A percentile compares a stretch with the other conserved stretches of the same genome.
These are phyloP conservation scores for Jatropha podagrica DNA, from an alignment of 441 rosid species.

Conservation along the genomic window DNA sequence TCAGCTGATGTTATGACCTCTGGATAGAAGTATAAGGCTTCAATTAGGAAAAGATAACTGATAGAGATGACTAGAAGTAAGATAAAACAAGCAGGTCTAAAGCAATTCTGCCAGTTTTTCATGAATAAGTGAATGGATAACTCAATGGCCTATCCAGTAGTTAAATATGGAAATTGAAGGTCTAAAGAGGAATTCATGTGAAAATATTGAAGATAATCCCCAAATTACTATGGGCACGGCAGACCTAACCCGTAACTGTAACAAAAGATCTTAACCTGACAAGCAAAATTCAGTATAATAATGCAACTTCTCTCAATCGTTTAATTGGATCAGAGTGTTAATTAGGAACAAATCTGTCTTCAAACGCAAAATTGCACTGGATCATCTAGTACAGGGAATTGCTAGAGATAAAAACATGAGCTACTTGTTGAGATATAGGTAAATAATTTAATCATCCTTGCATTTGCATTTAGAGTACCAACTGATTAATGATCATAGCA, in stretches of 20 bases:
- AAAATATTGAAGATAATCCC: neutral
- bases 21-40: constrained; percentile 33
- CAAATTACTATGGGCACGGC: neutral
- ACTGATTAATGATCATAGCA: too few species aligned
- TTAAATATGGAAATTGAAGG: neutral
- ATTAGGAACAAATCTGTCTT: too few species aligned
- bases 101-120: neutral
- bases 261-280: neutral
- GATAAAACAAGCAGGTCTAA: constrained; percentile 13
- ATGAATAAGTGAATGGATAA: neutral
- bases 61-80: neutral
- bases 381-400: too few species aligned
- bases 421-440: too few species aligned
- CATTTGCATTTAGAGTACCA: too few species aligned
- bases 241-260: neutral
- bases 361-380: too few species aligned
- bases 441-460: too few species aligned
- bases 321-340: too few species aligned
- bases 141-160: neutral
- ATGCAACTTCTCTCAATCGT: too few species aligned
- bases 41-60: constrained; percentile 21
- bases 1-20: constrained; percentile 79
- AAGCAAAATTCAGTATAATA: neutral
- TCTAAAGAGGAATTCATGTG: neutral
- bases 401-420: too few species aligned